Evolutionary conservation across 2,329 filamentous ascomycete genomes (phyloP).

Genomic region (Colletotrichum sp.): DNA sequence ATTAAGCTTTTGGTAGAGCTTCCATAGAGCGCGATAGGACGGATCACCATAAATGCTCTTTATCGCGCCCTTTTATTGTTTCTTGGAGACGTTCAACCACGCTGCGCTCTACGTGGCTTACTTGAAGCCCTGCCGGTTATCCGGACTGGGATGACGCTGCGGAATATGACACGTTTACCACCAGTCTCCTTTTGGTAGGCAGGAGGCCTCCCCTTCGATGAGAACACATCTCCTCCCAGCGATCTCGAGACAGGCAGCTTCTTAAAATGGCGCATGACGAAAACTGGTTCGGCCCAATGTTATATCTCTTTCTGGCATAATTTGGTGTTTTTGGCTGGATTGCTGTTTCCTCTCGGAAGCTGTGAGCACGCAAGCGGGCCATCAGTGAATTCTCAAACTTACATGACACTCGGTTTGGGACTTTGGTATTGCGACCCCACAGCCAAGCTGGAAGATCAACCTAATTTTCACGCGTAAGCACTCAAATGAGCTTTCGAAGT

Average conservation of each 20-base stretch:
- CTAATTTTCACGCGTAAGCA: not conserved
- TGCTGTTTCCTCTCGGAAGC: not conserved
- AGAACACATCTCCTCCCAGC: not conserved
- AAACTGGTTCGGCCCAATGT: rapidly evolving
- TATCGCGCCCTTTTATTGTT: not conserved
- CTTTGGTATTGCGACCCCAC: not conserved
- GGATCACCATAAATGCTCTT: not conserved
- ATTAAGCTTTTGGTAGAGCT: not conserved
- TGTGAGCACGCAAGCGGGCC: not conserved
- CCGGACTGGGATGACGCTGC: not conserved
- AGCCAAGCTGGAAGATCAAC: not conserved
- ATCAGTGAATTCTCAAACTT: not conserved
- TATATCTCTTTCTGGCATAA: not conserved
- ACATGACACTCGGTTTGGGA: not conserved
- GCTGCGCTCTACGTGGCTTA: not conserved
- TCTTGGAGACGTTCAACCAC: not conserved
- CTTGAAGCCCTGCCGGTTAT: not conserved
- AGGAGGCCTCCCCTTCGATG: not conserved
- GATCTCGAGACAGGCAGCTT: not conserved
- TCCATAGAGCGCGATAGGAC: not conserved
- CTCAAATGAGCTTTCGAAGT: not conserved
- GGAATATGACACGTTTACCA: not conserved
- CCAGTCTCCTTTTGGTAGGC: not conserved
- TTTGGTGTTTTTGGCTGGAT: not conserved
- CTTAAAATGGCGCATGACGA: not conserved